Evolutionary conservation across 345 rosid species (phyloP), one percentile per base, ranked within the genome.

Genomic region (Salix exigua): DNA sequence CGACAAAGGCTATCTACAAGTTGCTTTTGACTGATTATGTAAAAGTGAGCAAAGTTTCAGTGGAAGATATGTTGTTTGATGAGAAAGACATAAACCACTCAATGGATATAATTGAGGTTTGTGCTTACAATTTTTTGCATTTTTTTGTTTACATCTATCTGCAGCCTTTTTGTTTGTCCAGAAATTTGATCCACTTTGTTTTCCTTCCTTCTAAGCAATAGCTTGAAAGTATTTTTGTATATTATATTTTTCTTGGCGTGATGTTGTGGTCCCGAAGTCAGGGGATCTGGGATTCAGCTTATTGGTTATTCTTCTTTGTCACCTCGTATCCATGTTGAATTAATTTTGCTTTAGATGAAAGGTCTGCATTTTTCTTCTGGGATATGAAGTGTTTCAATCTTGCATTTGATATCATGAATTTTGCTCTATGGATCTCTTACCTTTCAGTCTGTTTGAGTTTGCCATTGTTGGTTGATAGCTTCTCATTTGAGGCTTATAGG

Each of bases 1-100:
- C 98, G 17, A 96, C 99, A 38, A 96, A 96, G 82, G 99, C 94
- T 66, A 89, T 96, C 61, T 96, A 91, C 86, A 93, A 89, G 88
- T 75, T 96, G 83, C 78, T 96, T 53, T 79, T 96, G 85, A 89
- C 96, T 1, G 97, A 96, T 89, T 96, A 93, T 84, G 94, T 96
- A 1, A 96, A 96, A 92, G 97, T 93, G 51, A 96, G 99, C 90
- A 96, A 96, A 79, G 94, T 96, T 69, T 96, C 98, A 6, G 91
- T 93, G 65, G 99, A 96, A 85, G 99, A 96, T 75, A 96, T 96
- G 98, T 70, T 96, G 82, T 96, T 85, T 74, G 94, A 91, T 85
- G 99, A 93, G 75, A 96, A 93, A 76, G 99, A 91, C 74, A 93
- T 96, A 61, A 85, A 75, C 72, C 90, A 87, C 31, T 96, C 97